A percentile compares a stretch with the other conserved stretches of the same genome.
phyloP scores from a whole-genome alignment of 2,329 filamentous ascomycete genomes.

The Trichoderma arundinaceum region DNA sequence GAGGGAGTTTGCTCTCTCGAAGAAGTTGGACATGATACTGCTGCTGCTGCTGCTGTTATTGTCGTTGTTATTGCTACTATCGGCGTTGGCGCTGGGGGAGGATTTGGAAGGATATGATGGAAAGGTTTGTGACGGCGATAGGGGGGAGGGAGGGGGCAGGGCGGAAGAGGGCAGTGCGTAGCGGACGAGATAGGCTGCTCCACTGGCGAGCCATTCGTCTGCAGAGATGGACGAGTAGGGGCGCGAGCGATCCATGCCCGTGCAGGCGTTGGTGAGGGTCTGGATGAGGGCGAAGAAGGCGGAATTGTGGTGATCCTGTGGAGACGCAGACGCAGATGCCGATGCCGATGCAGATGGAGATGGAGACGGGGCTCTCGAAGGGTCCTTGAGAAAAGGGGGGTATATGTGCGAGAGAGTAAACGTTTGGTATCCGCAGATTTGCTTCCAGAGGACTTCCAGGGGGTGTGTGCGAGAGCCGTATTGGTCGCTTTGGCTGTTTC shows the following conservation, averaged over 20 bases:
- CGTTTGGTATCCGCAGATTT: constrained; percentile 37
- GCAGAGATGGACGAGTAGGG: constrained; percentile 38
- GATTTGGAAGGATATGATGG: neutral
- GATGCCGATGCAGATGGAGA: neutral
- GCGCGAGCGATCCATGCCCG: constrained; percentile 40
- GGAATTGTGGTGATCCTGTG: constrained; percentile 32
- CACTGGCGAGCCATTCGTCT: constrained; percentile 42
- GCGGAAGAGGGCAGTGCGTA: constrained; percentile 26
- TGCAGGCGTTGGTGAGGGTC: constrained; percentile 44
- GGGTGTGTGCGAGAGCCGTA: constrained; percentile 33
- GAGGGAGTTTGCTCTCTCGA: constrained; percentile 23
- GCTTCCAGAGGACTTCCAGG: constrained; percentile 42
- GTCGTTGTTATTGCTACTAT: neutral
- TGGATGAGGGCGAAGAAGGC: constrained; percentile 45
- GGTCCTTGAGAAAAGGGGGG: constrained; percentile 32
- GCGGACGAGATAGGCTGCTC: constrained; percentile 43
- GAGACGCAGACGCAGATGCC: neutral
- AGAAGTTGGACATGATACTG: constrained; percentile 10
- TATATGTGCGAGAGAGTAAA: constrained; percentile 41
- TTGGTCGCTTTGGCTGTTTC: constrained; percentile 13
- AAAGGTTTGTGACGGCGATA: constrained; percentile 4
- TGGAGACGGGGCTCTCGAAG: constrained; percentile 4
- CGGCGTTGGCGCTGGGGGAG: too few relatives aligned
- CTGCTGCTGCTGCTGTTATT: neutral
- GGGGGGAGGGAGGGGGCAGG: neutral